Evolutionary conservation across 768 basidiomycete genomes (phyloP).

Genomic region (Brasilioporus rufonigricans): DNA sequence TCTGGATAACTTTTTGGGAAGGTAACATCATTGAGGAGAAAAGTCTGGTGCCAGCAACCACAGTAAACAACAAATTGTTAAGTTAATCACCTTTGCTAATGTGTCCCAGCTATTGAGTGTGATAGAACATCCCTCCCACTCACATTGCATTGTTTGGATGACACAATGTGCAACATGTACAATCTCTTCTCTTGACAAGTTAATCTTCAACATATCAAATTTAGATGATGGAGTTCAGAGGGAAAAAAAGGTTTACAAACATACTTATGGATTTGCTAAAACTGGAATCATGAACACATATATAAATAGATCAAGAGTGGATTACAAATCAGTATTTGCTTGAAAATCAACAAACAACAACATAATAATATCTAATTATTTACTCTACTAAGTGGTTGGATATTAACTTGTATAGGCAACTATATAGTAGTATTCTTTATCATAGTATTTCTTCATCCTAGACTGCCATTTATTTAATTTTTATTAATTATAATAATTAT

Average conservation of each 20-base stretch:
- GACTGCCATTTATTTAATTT: too few relatives aligned
- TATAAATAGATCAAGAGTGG: too few relatives aligned
- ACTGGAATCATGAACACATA: too few relatives aligned
- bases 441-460: too few relatives aligned
- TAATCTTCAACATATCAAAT: slow-evolving; percentile 13
- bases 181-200: slow-evolving; percentile 23
- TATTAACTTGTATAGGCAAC: too few relatives aligned
- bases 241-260: background rate
- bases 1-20: slow-evolving; percentile 4
- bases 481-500: too few relatives aligned
- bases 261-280: too few relatives aligned
- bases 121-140: slow-evolving; percentile 28
- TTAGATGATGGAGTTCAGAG: slow-evolving; percentile 10
- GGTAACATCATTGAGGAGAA: background rate
- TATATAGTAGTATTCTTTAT: too few relatives aligned
- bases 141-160: slow-evolving; percentile 28
- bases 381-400: too few relatives aligned
- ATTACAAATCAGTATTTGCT: too few relatives aligned
- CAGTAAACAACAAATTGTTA: slow-evolving; percentile 2
- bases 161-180: slow-evolving; percentile 21
- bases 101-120: slow-evolving; percentile 29
- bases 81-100: slow-evolving; percentile 29
- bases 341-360: too few relatives aligned
- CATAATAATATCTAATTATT: too few relatives aligned
- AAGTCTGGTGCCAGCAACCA: slow-evolving; percentile 6